Conservation (phyloP, 2,329 filamentous ascomycete species). For the Penicillium sp. region DNA sequence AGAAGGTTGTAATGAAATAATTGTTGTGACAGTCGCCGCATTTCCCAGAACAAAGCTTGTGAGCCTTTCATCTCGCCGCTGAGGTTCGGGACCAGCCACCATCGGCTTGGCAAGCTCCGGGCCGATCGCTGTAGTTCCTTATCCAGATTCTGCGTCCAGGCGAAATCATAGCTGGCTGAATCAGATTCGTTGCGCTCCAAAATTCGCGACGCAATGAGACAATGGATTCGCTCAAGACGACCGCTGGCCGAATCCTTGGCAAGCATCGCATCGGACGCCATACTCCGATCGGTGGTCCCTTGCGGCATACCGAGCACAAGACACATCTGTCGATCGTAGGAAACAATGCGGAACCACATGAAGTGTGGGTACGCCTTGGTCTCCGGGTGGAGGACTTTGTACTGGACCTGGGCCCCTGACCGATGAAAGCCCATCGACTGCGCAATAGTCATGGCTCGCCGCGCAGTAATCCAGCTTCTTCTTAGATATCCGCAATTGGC, state of each 20-base stretch:
- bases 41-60: constrained; percentile 31
- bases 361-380: constrained; percentile 19
- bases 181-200: constrained; percentile 22
- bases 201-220: constrained; percentile 50
- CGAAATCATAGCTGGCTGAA: constrained; percentile 38
- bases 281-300: constrained; percentile 30
- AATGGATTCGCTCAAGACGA: constrained; percentile 53
- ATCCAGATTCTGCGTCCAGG: no score
- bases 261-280: constrained; percentile 55
- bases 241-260: constrained; percentile 42
- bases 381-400: constrained; percentile 7
- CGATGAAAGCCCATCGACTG: constrained; percentile 50
- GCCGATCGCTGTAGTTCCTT: constrained; percentile 51
- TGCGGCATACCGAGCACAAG: constrained; percentile 49
- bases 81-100: constrained; percentile 49
- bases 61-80: constrained; percentile 5
- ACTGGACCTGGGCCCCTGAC: constrained; percentile 23
- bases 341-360: constrained; percentile 47
- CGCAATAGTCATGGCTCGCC: constrained; percentile 45
- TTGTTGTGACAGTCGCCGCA: constrained; percentile 50
- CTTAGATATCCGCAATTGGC: constrained; percentile 46
- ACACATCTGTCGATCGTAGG: constrained; percentile 43
- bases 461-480: constrained; percentile 42
- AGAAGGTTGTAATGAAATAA: constrained; percentile 57
- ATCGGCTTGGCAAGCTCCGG: constrained; percentile 45